Base-by-base conservation (phyloP, 305 asterid genomes). In the Fraxinus ornus region DNA sequence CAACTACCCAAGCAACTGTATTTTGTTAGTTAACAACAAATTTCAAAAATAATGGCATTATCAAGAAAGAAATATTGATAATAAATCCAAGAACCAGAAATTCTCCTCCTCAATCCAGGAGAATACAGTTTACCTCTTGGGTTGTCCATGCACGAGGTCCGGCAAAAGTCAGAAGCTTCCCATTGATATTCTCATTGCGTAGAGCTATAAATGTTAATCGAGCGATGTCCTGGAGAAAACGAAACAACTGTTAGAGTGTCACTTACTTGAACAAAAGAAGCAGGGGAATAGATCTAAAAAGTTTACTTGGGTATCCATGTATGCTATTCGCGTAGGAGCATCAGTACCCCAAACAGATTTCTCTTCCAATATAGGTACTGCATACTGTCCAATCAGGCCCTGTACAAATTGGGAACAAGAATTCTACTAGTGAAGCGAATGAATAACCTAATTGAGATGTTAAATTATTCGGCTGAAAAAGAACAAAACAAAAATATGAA, bases 131-230 rank as follows among this genome's bases (percentile, higher is more conserved):
- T 88, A 95, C 99, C 98, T 95, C 99, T 87, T 95, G 99, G 78
- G 97, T 93, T 62, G 98, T 95, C 99, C 99, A 94, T 32, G 99
- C 99, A 84, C 98, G 99, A 82, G 99, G 98, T 36, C 98, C 99
- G 30, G 99, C 94, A 87, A 95, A 95, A 6, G 97, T 95, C 66
- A 95, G 94, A 82, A 92, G 93, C 86, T 95, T 94, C 37, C 99
- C 97, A 0, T 91, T 91, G 82, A 92, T 82, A 73, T 81, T 94
- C 87, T 92, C 97, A 77, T 94, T 95, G 55, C 99, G 97, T 60
- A 95, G 76, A 80, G 98, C 99, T 86, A 95, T 93, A 87, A 95
- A 94, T 41, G 98, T 95, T 71, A 95, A 87, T 24, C 99, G 92
- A 78, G 99, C 97, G 86, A 95, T 93, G 85, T 95, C 99, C 98